Evolutionary conservation across 2,329 filamentous ascomycete species (phyloP), one percentile per base, ranked within the genome.

Genomic region (Neonectria faginata): DNA sequence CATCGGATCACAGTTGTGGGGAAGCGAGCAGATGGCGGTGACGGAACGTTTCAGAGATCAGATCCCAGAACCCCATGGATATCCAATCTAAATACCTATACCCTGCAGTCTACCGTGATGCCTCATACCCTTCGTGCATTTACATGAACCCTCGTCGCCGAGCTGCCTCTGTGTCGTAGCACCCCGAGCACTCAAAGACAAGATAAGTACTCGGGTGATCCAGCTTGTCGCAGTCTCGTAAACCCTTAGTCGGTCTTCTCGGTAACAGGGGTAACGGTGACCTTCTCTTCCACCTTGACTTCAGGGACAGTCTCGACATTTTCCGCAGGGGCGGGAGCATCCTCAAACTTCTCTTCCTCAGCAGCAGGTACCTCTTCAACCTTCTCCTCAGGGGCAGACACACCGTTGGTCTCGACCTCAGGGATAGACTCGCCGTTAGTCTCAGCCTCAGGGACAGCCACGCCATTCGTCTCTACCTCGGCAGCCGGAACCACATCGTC

Each of bases 401-500:
- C 44, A 41, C 62, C 60, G 31, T 48, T 64, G 20, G 53, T 62
- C 29, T 7, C 50, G n/a, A 27, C 62, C 25, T 57, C 14, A 33
- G 25, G 42, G 25, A 45, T 39, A 33, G 51, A 51, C 11, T 52
- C 54, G 9, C 58, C 51, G 27, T 59, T 59, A 1, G 47, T 52
- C 18, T 36, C 25, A 36, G 29, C 36, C 33, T 51, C 39, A 16
- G 47, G 36, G 57, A 45, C 48, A 33, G 25, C 16, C 10, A 27
- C 18, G 7, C 48, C 54, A 14, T 59, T 55, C 7, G 33, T 50
- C 27, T 67, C 60, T 11, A 14, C 44, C 39, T 62, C 57, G 9
- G 44, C 10, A 9, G 48, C 36, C 18, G 59, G 36, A 29, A 53
- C 45, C 61, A 71, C 61, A 14, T 84, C 88, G 66, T 92, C 89